Conservation (phyloP, 73 alveolate genomes). For the Tetrahymena borealis region DNA sequence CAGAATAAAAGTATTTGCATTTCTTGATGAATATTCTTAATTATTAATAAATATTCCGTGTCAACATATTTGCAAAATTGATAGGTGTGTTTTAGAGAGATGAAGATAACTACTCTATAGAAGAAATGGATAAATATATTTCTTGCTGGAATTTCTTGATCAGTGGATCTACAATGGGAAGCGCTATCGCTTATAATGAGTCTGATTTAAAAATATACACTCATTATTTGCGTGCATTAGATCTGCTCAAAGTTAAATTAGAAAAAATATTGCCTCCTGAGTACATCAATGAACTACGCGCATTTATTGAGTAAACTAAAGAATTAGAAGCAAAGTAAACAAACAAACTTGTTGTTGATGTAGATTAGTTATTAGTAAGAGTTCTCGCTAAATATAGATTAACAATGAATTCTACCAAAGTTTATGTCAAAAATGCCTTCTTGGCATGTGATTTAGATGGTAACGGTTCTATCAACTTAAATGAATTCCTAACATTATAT, state of each 20-base stretch:
- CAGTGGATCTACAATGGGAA: background rate
- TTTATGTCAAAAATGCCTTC: conserved; percentile 36
- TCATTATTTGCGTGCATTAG: conserved; percentile 21
- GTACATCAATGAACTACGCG: conserved; percentile 4
- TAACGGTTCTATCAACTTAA: conserved; percentile 26
- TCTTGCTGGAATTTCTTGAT: background rate
- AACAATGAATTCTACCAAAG: conserved; percentile 19
- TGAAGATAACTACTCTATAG: background rate
- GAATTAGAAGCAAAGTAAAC: conserved; percentile 31
- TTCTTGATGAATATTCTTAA: background rate
- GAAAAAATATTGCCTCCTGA: conserved; percentile 7
- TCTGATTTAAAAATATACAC: conserved; percentile 18
- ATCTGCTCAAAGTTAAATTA: conserved; percentile 4
- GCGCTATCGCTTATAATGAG: conserved; percentile 4
- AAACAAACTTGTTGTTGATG: conserved; percentile 30
- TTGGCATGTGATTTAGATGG: conserved; percentile 46
- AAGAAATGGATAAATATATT: background rate
- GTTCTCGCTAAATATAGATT: conserved; percentile 12
- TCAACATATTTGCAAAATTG: background rate
- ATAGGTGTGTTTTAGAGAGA: background rate
- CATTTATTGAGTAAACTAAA: conserved; percentile 13
- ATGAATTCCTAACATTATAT: conserved; percentile 14
- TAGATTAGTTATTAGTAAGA: conserved; percentile 22
- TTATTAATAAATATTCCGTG: background rate
- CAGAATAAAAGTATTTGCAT: background rate